Evolutionary conservation across 2,329 filamentous ascomycete genomes (phyloP), one percentile per base, ranked within the genome.

Genomic region (Berkeleyomyces rouxiae): DNA sequence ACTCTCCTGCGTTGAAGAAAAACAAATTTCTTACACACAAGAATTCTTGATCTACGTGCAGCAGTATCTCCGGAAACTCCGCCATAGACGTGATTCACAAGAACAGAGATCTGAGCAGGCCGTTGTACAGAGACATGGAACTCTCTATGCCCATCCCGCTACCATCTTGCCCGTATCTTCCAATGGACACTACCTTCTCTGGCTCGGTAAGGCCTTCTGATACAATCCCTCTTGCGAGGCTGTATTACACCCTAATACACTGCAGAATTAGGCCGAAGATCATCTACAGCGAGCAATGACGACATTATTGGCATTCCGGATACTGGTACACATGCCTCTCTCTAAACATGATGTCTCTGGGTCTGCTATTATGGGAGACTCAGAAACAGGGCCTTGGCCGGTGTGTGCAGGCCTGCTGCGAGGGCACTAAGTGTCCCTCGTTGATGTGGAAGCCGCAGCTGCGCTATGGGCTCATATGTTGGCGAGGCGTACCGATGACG

Each of bases 81-180:
- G 59, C 43, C 11, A 16, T 23, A 11, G 36, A 40, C 37, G 43
- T 61, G 43, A 55, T 53, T 59, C 49, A 65, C 62, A 73, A 78
- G 77, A 79, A 78, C 77, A 76, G 77, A 78, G 67, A 78, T 78
- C 77, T 73, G 77, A 78, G 76, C 75, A 73, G 68, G 64, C 39
- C 61, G 65, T 59, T 23, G 53, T 36, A 13, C 10, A 59, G 49
- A 57, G 51, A 33, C 49, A 31, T 39, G 46, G 58, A 44, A 13
- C 10, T 61, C 47, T 65, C 62, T 36, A n/a, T 53, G 49, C 53
- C 64, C 51, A 57, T 46, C 51, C 40, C 59, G 23, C 44, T 36
- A 46, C 51, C 66, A 64, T 66, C 67, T 59, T 57, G 51, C 51
- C 49, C 39, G 23, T 49, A 11, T 53, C 51, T 31, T 33, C 58